Conservation (phyloP, 257 asterid genomes). For the Galeopsis tetrahit region DNA sequence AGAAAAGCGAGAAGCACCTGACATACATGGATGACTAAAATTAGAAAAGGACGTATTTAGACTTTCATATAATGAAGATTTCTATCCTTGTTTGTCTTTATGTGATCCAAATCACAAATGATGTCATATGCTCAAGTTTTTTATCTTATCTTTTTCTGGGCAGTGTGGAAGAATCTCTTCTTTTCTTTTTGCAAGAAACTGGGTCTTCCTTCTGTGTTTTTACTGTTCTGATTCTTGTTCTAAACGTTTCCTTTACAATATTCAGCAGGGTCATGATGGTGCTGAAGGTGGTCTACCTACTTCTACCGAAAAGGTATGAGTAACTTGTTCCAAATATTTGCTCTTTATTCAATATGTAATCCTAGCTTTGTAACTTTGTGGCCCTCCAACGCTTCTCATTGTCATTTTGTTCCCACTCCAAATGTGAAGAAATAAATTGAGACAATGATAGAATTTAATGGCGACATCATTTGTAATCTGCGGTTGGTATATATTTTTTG, state of each 20-base stretch:
- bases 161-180: background rate
- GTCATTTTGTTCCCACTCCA: background rate
- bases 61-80: conserved; percentile 6
- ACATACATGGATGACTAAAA: background rate
- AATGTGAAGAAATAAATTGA: conserved; percentile 14
- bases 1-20: background rate
- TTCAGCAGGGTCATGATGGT: conserved; percentile 46
- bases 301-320: conserved; percentile 52
- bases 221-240: conserved; percentile 20
- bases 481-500: background rate
- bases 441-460: background rate
- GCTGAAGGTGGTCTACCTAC: conserved; percentile 54
- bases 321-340: background rate
- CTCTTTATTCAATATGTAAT: background rate
- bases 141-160: conserved; percentile 14
- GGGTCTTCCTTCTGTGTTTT: conserved; percentile 12
- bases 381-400: background rate
- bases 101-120: background rate
- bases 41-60: conserved; percentile 14
- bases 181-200: conserved; percentile 23
- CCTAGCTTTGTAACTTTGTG: background rate
- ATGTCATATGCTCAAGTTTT: conserved; percentile 12
- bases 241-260: conserved; percentile 18
- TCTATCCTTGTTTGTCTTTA: background rate
- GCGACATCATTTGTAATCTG: background rate